These are phyloP conservation scores for Candida sonorensis DNA, from an alignment of 805 yeast genomes.

Conservation along the genomic window DNA sequence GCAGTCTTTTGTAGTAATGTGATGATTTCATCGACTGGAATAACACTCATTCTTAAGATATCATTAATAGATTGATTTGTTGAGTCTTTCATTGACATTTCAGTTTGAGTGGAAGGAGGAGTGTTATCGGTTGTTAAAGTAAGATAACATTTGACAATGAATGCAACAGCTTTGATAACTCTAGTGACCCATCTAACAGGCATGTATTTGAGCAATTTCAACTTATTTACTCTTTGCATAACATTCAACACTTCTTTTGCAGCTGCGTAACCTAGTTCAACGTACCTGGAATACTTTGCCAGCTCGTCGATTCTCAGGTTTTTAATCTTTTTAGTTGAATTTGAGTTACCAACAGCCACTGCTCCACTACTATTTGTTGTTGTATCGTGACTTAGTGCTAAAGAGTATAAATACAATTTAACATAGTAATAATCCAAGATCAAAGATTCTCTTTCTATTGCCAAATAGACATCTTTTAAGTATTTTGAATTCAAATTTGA, in stretches of 20 bases:
- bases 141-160: slow-evolving; percentile 77
- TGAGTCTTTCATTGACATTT: slow-evolving; percentile 1
- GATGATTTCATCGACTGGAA: slow-evolving; percentile 65
- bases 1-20: slow-evolving; percentile 67
- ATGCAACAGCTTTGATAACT: slow-evolving; percentile 82
- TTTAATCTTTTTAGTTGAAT: slow-evolving; percentile 18
- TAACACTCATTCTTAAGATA: slow-evolving; percentile 48
- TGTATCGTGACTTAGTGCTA: slow-evolving; percentile 57
- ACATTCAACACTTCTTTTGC: slow-evolving; percentile 74
- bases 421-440: slow-evolving; percentile 82
- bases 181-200: slow-evolving; percentile 92
- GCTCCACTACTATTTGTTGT: slow-evolving; percentile 28
- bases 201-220: slow-evolving; percentile 63
- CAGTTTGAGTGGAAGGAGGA: background rate
- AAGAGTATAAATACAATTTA: slow-evolving; percentile 73
- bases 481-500: slow-evolving; percentile 29
- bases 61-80: slow-evolving; percentile 13
- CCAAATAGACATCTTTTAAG: slow-evolving; percentile 32
- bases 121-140: slow-evolving; percentile 39
- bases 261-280: slow-evolving; percentile 74
- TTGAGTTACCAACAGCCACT: slow-evolving; percentile 17
- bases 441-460: slow-evolving; percentile 61
- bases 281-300: slow-evolving; percentile 65
- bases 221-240: slow-evolving; percentile 60
- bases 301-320: slow-evolving; percentile 60